Percentiles rank a stretch among this genome's conserved stretches.
phyloP scores from a whole-genome alignment of 768 basidiomycete species.

The Piloderma croceum region DNA sequence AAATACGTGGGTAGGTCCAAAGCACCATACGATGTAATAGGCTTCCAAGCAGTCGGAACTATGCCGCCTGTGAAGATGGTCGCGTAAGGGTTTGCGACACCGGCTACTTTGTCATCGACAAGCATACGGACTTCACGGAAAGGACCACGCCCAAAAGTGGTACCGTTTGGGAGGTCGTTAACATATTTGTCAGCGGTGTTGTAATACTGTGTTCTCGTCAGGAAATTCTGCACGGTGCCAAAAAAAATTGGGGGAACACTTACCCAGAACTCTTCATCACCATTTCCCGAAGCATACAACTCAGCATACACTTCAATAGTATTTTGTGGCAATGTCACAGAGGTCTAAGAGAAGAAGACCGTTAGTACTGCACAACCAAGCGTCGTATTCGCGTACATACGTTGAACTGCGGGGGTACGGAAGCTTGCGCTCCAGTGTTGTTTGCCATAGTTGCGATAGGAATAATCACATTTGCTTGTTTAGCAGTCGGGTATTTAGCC shows the following conservation, averaged over 20 bases:
- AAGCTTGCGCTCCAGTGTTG: constrained; percentile 63
- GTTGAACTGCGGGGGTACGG: constrained; percentile 69
- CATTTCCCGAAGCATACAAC: constrained; percentile 64
- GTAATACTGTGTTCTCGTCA: constrained; percentile 45
- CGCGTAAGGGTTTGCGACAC: constrained; percentile 51
- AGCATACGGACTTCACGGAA: constrained; percentile 60
- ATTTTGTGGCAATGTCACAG: constrained; percentile 66
- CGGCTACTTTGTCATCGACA: constrained; percentile 51
- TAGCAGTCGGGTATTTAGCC: constrained; percentile 46
- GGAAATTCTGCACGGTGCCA: constrained; percentile 1
- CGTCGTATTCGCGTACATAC: constrained; percentile 30
- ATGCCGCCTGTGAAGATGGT: constrained; percentile 74
- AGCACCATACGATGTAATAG: constrained; percentile 72
- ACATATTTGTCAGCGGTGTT: constrained; percentile 61
- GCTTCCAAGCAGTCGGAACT: constrained; percentile 48
- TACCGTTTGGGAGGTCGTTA: constrained; percentile 43
- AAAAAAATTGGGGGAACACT: constrained; percentile 8
- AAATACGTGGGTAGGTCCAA: constrained; percentile 75
- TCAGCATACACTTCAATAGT: constrained; percentile 65
- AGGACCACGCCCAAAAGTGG: constrained; percentile 47
- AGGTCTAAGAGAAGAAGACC: constrained; percentile 36
- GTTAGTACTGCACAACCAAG: neutral
- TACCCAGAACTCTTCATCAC: constrained; percentile 76
- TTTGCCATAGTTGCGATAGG: constrained; percentile 64
- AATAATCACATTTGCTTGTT: constrained; percentile 58